These are phyloP conservation scores for Chlorella sorokiniana DNA, from an alignment of 139 green algal species.

Conservation along the genomic window DNA sequence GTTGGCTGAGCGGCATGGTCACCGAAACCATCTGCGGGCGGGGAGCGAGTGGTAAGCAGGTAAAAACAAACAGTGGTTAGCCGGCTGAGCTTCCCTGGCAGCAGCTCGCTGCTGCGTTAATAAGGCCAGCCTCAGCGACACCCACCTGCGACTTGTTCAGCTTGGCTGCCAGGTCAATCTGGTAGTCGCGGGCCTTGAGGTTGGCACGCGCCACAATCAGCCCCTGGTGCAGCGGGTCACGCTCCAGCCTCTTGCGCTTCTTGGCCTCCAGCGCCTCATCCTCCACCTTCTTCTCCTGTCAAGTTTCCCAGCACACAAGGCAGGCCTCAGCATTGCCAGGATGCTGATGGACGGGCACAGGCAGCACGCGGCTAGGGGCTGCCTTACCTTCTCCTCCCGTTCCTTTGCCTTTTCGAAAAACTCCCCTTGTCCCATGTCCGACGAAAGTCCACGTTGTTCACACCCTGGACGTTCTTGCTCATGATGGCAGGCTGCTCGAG, in stretches of 20 bases:
- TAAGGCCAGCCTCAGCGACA: neutral
- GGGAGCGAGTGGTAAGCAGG: neutral
- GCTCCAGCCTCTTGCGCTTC: conserved; percentile 77
- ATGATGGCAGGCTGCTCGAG: neutral
- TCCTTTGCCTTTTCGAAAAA: conserved; percentile 73
- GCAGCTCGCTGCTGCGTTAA: too few relatives aligned
- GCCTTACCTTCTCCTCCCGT: conserved; percentile 61
- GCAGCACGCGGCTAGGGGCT: neutral
- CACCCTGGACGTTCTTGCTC: conserved; percentile 25
- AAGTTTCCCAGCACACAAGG: neutral
- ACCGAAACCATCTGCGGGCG: conserved; percentile 58
- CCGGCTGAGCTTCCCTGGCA: neutral
- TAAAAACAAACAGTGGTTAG: neutral
- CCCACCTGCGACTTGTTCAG: conserved; percentile 79
- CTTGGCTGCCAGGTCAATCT: conserved; percentile 77
- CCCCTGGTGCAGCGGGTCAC: conserved; percentile 88
- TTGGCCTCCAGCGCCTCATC: conserved; percentile 69
- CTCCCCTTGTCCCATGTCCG: conserved; percentile 84
- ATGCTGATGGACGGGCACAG: neutral
- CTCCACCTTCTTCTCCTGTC: conserved; percentile 53
- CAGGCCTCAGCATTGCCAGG: neutral
- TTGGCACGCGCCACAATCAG: conserved; percentile 82
- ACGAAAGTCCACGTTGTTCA: conserved; percentile 65
- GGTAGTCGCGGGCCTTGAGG: conserved; percentile 75
- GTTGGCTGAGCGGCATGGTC: conserved; percentile 31